These are phyloP conservation scores for Neocatenulostroma microsporum DNA, from an alignment of 2,329 filamentous ascomycete genomes.

Conservation along the genomic window DNA sequence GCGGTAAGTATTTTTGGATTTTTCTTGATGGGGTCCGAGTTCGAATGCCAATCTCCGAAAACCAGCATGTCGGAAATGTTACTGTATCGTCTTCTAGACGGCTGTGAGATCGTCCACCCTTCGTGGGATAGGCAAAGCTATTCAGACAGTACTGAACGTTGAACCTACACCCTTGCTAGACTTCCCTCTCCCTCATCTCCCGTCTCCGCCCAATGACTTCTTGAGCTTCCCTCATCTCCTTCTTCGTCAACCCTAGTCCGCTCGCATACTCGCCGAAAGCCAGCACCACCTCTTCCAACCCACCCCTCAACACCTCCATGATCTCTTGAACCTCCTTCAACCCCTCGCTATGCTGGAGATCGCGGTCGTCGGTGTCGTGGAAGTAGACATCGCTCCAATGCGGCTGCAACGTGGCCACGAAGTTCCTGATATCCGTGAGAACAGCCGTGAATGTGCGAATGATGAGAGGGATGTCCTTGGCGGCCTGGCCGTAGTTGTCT, in stretches of 20 bases:
- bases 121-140: too few species aligned
- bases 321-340: constrained; percentile 64
- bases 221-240: constrained; percentile 66
- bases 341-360: constrained; percentile 29
- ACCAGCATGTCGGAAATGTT: too few species aligned
- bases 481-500: constrained; percentile 79
- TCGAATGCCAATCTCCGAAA: too few species aligned
- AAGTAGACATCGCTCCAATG: constrained; percentile 75
- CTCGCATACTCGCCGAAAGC: constrained; percentile 68
- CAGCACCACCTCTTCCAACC: constrained; percentile 57
- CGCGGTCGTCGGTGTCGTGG: constrained; percentile 37
- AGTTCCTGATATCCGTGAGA: constrained; percentile 61
- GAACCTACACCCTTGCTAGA: too few species aligned
- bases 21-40: too few species aligned
- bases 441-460: constrained; percentile 64
- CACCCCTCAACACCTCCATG: constrained; percentile 56
- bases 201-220: constrained; percentile 52
- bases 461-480: constrained; percentile 66
- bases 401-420: constrained; percentile 50
- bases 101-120: too few species aligned
- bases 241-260: constrained; percentile 60
- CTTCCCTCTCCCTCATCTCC: constrained; percentile 63
- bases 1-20: too few species aligned
- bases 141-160: too few species aligned
- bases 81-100: too few species aligned